These are phyloP conservation scores for Cryptococcus sp. DNA, from an alignment of 1,284 basidiomycete genomes.

Conservation along the genomic window DNA sequence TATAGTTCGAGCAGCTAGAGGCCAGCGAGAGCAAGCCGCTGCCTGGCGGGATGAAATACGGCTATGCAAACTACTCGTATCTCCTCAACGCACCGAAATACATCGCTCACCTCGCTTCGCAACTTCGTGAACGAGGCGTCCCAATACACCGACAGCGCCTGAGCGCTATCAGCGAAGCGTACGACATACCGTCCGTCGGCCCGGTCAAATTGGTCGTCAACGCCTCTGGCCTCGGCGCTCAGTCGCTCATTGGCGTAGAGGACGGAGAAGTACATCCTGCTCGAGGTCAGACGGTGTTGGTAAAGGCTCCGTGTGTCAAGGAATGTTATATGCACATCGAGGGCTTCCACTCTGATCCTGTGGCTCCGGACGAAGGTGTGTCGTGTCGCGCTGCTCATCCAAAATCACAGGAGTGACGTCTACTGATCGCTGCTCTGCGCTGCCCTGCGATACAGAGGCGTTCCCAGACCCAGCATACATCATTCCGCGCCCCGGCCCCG, in stretches of 20 bases:
- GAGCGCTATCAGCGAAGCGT: conserved; percentile 49
- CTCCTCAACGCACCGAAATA: conserved; percentile 53
- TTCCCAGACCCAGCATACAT: conserved; percentile 41
- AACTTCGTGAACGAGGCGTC: conserved; percentile 40
- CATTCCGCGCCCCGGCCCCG: conserved; percentile 54
- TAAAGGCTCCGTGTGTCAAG: conserved; percentile 38
- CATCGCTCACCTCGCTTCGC: conserved; percentile 38
- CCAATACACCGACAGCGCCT: conserved; percentile 45
- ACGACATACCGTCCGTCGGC: conserved; percentile 35
- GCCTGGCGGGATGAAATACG: conserved; percentile 27
- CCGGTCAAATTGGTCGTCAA: conserved; percentile 54
- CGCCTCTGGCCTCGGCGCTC: conserved; percentile 53
- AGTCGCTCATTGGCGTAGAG: conserved; percentile 46
- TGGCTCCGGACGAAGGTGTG: conserved; percentile 16
- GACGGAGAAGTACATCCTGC: conserved; percentile 48
- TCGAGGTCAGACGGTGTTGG: conserved; percentile 51
- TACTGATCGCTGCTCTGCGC: neutral
- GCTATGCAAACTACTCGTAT: conserved; percentile 49
- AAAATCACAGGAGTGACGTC: neutral
- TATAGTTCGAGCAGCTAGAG: conserved; percentile 18
- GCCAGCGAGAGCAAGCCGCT: conserved; percentile 14
- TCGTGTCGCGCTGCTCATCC: neutral
- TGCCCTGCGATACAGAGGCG: conserved; percentile 5
- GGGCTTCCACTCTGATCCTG: conserved; percentile 16
- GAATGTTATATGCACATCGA: conserved; percentile 26